Conservation (phyloP, 2,329 filamentous ascomycete genomes). For the Ophiostoma ips region DNA sequence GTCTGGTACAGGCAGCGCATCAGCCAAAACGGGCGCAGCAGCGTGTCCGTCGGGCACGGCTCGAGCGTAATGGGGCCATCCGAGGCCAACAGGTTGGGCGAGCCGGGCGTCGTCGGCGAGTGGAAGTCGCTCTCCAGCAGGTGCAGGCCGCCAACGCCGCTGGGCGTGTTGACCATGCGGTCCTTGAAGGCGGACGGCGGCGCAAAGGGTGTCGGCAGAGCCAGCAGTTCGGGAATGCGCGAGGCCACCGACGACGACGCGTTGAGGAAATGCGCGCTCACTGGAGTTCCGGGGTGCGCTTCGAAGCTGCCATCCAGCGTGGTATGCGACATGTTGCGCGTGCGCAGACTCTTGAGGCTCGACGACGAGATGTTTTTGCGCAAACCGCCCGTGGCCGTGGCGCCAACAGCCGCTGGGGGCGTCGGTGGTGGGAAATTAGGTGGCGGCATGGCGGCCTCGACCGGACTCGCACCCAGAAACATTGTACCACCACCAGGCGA, state of each 20-base stretch:
- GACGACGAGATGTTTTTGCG: slow-evolving; percentile 59
- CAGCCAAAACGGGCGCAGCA: slow-evolving; percentile 94
- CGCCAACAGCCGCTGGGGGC: slow-evolving; percentile 18
- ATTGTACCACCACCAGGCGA: slow-evolving; percentile 13
- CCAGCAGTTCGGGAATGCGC: slow-evolving; percentile 41
- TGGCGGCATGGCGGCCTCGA: slow-evolving; percentile 13
- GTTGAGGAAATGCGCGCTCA: slow-evolving; percentile 49
- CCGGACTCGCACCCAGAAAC: slow-evolving; percentile 16
- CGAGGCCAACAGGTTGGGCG: slow-evolving; percentile 45
- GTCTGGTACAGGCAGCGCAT: slow-evolving; percentile 93
- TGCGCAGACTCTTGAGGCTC: slow-evolving; percentile 56
- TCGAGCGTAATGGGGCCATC: slow-evolving; percentile 70
- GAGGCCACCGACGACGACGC: slow-evolving; percentile 21
- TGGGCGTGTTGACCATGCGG: slow-evolving; percentile 34
- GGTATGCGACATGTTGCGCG: slow-evolving; percentile 57
- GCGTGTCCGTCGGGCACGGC: slow-evolving; percentile 75
- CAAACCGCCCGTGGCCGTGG: slow-evolving; percentile 25
- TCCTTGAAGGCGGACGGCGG: slow-evolving; percentile 46
- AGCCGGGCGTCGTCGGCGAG: slow-evolving; percentile 45
- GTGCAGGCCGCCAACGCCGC: slow-evolving; percentile 54
- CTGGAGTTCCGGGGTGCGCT: slow-evolving; percentile 59
- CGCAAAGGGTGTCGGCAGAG: slow-evolving; percentile 55
- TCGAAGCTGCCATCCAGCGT: slow-evolving; percentile 49
- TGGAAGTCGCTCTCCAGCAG: slow-evolving; percentile 78
- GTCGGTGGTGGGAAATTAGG: slow-evolving; percentile 20